Base-by-base conservation (phyloP, 2,329 filamentous ascomycete genomes). In the Fusarium chlamydosporum region DNA sequence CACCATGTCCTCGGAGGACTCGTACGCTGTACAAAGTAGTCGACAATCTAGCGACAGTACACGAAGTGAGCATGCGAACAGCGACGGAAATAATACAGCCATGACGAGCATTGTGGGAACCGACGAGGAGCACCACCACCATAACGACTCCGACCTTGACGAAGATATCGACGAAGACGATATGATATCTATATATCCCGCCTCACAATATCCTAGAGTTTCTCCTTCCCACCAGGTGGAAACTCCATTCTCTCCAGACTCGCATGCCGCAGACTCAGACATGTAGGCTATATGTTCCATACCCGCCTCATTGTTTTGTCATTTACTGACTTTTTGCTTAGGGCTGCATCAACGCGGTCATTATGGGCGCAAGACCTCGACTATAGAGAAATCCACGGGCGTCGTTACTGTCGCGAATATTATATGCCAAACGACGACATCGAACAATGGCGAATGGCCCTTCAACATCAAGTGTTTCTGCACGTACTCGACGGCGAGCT, bases 371-470 rank as follows among this genome's bases (percentile, higher is more conserved):
- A 79, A 59, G 83, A 85, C 65, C 80, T 90, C 33, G 84, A 88
- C 73, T 85, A 86, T 67, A 80, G 86, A 56, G 80, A 85, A 63
- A 88, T 91, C 65, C 85, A 91, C 77, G 87, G 84, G 42, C 86
- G 89, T 23, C 83, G 89, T 68, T 89, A 88, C 74, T 89, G 89
- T 72, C 81, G 85, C 34, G 82, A 83, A 34, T 91, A 90, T 72
- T 88, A 83, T 75, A 89, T 91, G 83, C 89, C 89, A 15, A 90
- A 90, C 75, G 89, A 91, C 71, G 86, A 90, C 45, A 78, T 83
- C 45, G 89, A 91, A 73, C 88, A 90, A 76, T 86, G 87, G 45
- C 86, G 89, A 41, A 76, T 90, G 51, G 84, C 86, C 60, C 81
- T 91, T 53, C 80, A 87, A 38, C 88, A 91, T 68, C 88, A 90